Evolutionary conservation across 495 filamentous ascomycete species (phyloP).

Genomic region (Penicillium longicatenatum): DNA sequence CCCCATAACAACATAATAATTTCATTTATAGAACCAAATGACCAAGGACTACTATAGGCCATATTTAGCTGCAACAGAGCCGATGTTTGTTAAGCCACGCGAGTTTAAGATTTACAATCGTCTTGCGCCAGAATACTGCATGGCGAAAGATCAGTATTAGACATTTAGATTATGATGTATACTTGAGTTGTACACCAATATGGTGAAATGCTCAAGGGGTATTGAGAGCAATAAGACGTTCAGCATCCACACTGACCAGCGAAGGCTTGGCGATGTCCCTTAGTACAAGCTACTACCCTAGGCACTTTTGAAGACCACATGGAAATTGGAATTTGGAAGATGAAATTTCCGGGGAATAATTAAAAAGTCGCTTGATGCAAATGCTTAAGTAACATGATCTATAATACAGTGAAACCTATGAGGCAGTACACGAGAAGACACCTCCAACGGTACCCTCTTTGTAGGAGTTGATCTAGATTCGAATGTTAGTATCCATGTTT

Average conservation of each 20-base stretch:
- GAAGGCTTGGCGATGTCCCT: neutral
- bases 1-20: no score
- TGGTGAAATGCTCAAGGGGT: no score
- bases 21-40: conserved; percentile 42
- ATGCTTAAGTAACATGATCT: neutral
- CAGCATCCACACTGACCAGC: no score
- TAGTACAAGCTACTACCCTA: neutral
- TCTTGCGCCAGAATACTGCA: conserved; percentile 33
- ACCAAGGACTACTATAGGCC: conserved; percentile 54
- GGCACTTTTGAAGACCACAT: neutral
- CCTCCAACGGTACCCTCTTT: neutral
- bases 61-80: conserved; percentile 47
- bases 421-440: conserved; percentile 2
- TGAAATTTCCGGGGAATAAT: neutral
- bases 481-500: neutral
- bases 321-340: neutral
- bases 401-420: neutral
- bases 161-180: no score
- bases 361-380: neutral
- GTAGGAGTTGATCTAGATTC: neutral
- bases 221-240: no score
- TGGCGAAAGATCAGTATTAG: conserved; percentile 25
- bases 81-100: conserved; percentile 50
- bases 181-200: no score
- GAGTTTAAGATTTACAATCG: conserved; percentile 41